phyloP scores from a whole-genome alignment of 2,329 filamentous ascomycete species.

The Sphaerulina musiva region DNA sequence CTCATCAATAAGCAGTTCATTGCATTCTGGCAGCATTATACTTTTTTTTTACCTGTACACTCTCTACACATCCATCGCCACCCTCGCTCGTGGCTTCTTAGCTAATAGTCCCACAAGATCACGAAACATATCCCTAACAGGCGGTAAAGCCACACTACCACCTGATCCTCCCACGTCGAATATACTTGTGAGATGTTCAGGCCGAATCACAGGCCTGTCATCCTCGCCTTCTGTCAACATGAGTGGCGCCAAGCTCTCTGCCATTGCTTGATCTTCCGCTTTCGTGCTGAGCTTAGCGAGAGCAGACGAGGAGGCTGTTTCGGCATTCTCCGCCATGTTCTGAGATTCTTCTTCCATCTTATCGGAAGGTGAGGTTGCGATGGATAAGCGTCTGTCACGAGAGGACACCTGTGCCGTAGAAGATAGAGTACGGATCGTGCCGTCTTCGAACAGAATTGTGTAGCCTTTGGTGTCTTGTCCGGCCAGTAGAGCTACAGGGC shows the following conservation, averaged over 20 bases:
- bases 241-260: conserved; percentile 10
- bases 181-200: conserved; percentile 61
- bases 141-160: conserved; percentile 55
- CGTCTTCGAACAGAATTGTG: conserved; percentile 66
- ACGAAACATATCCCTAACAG: conserved; percentile 69
- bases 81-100: conserved; percentile 42
- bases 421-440: conserved; percentile 55
- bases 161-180: conserved; percentile 57
- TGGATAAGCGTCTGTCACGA: conserved; percentile 1
- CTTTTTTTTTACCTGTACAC: too few relatives aligned
- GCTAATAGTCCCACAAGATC: conserved; percentile 61
- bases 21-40: too few relatives aligned
- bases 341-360: neutral
- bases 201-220: conserved; percentile 56
- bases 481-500: conserved; percentile 59
- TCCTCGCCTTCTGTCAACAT: conserved; percentile 39
- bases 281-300: conserved; percentile 9
- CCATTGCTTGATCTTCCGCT: conserved; percentile 12
- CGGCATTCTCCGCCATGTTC: neutral
- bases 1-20: too few relatives aligned
- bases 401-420: conserved; percentile 14
- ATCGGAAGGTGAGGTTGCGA: neutral
- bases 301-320: conserved; percentile 7
- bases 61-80: conserved; percentile 9
- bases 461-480: conserved; percentile 63